Conservation (phyloP, 2,329 filamentous ascomycete species). For the Fusarium tanahbumbuense region DNA sequence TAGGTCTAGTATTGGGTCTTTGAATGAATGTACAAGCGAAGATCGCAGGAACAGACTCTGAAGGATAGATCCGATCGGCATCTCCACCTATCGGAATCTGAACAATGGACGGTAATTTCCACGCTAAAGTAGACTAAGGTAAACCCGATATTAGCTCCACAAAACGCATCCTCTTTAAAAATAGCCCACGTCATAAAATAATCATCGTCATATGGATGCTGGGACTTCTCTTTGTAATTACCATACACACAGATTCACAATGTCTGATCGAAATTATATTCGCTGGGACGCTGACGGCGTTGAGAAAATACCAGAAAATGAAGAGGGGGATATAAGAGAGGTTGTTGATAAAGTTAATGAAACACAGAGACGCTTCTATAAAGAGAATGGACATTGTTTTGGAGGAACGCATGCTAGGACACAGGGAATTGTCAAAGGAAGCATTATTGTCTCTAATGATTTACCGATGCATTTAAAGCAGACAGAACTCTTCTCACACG, state of each 20-base stretch:
- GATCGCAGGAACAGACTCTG: no score
- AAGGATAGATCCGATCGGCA: conserved; percentile 1
- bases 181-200: background rate
- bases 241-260: no score
- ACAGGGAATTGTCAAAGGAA: conserved; percentile 3
- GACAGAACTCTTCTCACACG: conserved; percentile 7
- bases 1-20: no score
- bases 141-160: background rate
- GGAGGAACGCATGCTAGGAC: conserved; percentile 4
- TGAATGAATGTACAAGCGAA: no score
- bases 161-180: background rate
- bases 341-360: background rate
- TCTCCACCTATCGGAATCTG: background rate
- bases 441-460: background rate
- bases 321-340: background rate
- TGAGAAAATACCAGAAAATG: background rate
- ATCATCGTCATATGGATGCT: background rate
- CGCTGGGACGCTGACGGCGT: background rate
- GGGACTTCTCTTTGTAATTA: no score
- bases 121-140: background rate
- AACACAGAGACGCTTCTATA: conserved; percentile 2
- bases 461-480: conserved; percentile 3
- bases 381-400: conserved; percentile 7
- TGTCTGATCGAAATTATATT: background rate
- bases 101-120: background rate